Percentiles rank a stretch among this genome's conserved stretches.
phyloP scores from a whole-genome alignment of 306 rosid species.

The Vicia sativa region DNA sequence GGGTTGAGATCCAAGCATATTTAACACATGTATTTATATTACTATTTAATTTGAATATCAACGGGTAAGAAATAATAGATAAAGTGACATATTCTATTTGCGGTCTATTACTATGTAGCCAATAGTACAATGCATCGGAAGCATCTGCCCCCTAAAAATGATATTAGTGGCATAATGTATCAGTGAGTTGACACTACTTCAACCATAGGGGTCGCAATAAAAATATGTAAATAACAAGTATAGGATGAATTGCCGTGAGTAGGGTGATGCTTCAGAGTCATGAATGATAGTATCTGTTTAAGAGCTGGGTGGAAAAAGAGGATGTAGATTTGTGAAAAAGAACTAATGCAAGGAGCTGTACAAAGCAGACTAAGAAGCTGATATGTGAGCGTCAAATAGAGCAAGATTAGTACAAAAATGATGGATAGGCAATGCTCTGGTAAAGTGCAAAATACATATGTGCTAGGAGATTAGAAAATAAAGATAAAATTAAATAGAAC shows the following conservation, averaged over 20 bases:
- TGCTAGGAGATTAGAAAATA: background rate
- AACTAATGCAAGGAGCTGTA: slow-evolving; percentile 11
- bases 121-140: background rate
- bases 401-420: slow-evolving; percentile 5
- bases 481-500: background rate
- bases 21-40: too few species aligned
- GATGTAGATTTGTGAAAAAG: background rate
- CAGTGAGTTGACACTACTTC: background rate
- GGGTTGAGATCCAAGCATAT: too few species aligned
- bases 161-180: background rate
- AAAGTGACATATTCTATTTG: background rate
- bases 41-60: too few species aligned
- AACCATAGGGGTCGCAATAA: background rate
- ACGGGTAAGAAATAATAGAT: background rate
- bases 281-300: background rate
- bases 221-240: background rate
- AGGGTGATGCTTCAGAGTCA: background rate
- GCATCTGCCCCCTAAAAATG: background rate
- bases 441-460: background rate
- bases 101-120: background rate
- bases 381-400: background rate
- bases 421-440: background rate
- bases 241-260: background rate
- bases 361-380: background rate
- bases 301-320: background rate